phyloP scores from a whole-genome alignment of 768 basidiomycete species.

The Cystoderma amianthinum region DNA sequence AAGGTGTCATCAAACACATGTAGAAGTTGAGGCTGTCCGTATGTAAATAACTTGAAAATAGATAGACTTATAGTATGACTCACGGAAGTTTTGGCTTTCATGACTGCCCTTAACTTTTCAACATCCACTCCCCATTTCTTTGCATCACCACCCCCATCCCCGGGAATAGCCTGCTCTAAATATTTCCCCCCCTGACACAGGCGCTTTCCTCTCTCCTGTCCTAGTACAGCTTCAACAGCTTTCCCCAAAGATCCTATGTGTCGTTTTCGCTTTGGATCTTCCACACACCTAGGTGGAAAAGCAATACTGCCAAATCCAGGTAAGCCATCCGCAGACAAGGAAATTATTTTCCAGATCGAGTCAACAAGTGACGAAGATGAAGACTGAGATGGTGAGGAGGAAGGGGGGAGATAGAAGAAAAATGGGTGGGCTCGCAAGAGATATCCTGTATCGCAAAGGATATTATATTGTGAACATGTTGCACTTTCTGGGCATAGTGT shows the following conservation, averaged over 20 bases:
- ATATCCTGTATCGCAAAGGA: conserved; percentile 65
- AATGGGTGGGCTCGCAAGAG: conserved; percentile 57
- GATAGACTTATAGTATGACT: conserved; percentile 14
- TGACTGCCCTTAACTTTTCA: conserved; percentile 44
- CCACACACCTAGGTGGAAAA: conserved; percentile 67
- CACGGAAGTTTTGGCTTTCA: conserved; percentile 54
- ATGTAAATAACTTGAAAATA: conserved; percentile 5
- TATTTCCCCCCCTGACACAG: conserved; percentile 50
- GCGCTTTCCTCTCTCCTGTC: conserved; percentile 55
- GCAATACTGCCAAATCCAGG: conserved; percentile 75
- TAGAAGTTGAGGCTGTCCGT: conserved; percentile 44
- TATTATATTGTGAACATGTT: conserved; percentile 45
- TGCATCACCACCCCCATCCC: conserved; percentile 62
- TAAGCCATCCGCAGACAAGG: conserved; percentile 52
- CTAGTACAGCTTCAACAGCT: conserved; percentile 57
- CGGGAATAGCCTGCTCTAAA: conserved; percentile 19
- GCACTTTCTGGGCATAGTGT: conserved; percentile 71
- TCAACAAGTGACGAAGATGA: conserved; percentile 32
- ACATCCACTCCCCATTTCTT: conserved; percentile 68
- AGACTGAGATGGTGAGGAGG: conserved; percentile 22
- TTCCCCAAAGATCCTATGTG: conserved; percentile 73
- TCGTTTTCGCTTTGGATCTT: conserved; percentile 69
- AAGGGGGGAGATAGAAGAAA: conserved; percentile 41
- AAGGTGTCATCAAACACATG: conserved; percentile 66
- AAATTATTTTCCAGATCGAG: conserved; percentile 39